phyloP scores from a whole-genome alignment of 2,329 filamentous ascomycete species.

The Aspergillus fumigatus region DNA sequence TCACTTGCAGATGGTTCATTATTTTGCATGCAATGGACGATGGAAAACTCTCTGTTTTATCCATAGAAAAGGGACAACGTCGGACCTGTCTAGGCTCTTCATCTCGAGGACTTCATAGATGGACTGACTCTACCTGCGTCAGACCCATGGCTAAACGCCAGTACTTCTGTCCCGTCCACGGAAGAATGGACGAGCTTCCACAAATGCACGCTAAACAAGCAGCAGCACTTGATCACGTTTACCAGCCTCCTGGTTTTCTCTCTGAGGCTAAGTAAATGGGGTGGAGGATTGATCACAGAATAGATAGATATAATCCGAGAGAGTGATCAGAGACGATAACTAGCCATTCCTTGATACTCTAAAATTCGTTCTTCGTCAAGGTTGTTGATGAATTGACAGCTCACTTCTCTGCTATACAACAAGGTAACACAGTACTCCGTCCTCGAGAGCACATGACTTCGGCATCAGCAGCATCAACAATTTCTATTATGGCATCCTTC shows the following conservation, averaged over 20 bases:
- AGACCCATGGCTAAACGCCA: neutral
- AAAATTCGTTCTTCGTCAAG: neutral
- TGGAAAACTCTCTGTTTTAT: neutral
- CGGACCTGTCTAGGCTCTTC: neutral
- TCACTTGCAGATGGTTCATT: neutral
- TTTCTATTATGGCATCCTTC: neutral
- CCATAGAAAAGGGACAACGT: neutral
- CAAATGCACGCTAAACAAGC: conserved; percentile 21
- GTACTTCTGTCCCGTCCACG: neutral
- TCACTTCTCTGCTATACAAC: neutral
- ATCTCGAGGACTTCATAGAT: neutral
- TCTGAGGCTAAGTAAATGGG: conserved; percentile 14
- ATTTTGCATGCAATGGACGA: neutral
- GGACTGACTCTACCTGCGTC: neutral
- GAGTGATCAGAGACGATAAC: neutral
- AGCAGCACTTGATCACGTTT: conserved; percentile 11
- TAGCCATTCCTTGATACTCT: neutral
- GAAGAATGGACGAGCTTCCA: conserved; percentile 23
- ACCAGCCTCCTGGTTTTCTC: conserved; percentile 29
- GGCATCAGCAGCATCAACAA: neutral
- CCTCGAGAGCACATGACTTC: neutral
- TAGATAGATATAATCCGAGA: conserved; percentile 11
- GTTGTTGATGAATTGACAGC: neutral
- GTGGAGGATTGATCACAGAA: conserved; percentile 3
- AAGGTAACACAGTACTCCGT: neutral